Evolutionary conservation across 345 rosid genomes (phyloP), one percentile per base, ranked within the genome.

Genomic region (Diplotaxis tenuifolia): DNA sequence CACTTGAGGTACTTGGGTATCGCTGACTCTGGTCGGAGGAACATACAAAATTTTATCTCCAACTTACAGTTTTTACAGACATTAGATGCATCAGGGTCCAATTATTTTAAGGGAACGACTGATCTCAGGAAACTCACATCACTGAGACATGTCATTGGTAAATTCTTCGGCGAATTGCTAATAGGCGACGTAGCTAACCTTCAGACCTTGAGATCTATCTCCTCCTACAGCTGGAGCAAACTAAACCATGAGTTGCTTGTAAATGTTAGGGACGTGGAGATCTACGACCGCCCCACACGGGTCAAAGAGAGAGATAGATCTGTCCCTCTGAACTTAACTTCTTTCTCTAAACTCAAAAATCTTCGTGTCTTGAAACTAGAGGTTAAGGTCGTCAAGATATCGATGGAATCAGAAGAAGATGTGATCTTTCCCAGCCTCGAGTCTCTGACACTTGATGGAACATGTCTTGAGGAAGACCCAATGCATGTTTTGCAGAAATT

Each of bases 201-300:
- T 4, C 75, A 62, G 34, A 72, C 75, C 6, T 71, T 71, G 38
- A 71, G 23, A 11, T 71, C 62, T 52, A 50, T 71, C 38, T 72
- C 75, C 3, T 72, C 75, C 5, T 52, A 72, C 19, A 71, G 75
- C 40, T 71, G 68, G 68, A 52, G 27, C 31, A 71, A 61, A 12
- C 28, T 71, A 0, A 62, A 71, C 2, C 68, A 71, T 7, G 75
- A 50, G 53, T 50, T 9, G 0, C 68, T 62, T 0, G 8, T 1
- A 50, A 71, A 71, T 50, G 36, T 71, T 23, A 59, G 28, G 38
- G 68, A 62, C 9, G 4, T 72, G 40, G 62, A 62, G 27, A 71
- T 71, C 20, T 71, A 6, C 3, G 68, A 57, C 11, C 38, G 38
- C 9, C 22, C 38, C 0, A 4, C 0, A 9, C 14, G 14, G 22